Conservation (phyloP, 441 rosid species). For the Daphne laureola region DNA sequence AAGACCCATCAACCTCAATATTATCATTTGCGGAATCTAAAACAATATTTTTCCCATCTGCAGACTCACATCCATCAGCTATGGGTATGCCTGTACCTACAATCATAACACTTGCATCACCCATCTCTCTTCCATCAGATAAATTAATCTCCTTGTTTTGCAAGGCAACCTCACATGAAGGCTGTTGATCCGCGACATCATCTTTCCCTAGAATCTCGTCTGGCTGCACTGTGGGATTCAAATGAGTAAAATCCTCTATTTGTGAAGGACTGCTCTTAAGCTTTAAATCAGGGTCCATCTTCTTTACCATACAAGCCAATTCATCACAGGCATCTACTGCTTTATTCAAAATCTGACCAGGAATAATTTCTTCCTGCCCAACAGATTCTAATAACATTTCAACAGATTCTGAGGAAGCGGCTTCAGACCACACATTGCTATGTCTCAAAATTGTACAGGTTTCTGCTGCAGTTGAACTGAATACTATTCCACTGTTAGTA, state of each 20-base stretch:
- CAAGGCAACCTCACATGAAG: constrained; percentile 31
- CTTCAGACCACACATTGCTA: constrained; percentile 99
- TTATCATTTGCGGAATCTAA: constrained; percentile 23
- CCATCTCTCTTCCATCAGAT: constrained; percentile 29
- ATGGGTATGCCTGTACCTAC: constrained; percentile 23
- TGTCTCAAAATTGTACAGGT: constrained; percentile 76
- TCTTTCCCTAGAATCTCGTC: constrained; percentile 32
- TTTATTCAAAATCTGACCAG: constrained; percentile 33
- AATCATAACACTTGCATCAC: constrained; percentile 22
- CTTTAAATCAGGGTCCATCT: constrained; percentile 65
- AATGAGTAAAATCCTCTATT: constrained; percentile 27
- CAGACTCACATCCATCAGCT: constrained; percentile 17
- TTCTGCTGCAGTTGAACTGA: constrained; percentile 73
- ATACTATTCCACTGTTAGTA: constrained; percentile 64
- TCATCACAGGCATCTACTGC: constrained; percentile 69
- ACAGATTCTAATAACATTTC: constrained; percentile 98
- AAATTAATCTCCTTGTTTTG: constrained; percentile 24
- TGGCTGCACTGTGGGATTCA: constrained; percentile 26
- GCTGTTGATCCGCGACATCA: constrained; percentile 32
- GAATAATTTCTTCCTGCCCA: constrained; percentile 77
- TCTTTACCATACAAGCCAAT: constrained; percentile 58
- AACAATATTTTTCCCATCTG: constrained; percentile 18
- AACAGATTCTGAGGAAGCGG: constrained; percentile 95
- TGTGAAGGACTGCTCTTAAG: constrained; percentile 24
- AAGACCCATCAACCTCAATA: constrained; percentile 23